Base-by-base conservation (phyloP, 2,329 filamentous ascomycete species). In the Fonsecaea multimorphosa region DNA sequence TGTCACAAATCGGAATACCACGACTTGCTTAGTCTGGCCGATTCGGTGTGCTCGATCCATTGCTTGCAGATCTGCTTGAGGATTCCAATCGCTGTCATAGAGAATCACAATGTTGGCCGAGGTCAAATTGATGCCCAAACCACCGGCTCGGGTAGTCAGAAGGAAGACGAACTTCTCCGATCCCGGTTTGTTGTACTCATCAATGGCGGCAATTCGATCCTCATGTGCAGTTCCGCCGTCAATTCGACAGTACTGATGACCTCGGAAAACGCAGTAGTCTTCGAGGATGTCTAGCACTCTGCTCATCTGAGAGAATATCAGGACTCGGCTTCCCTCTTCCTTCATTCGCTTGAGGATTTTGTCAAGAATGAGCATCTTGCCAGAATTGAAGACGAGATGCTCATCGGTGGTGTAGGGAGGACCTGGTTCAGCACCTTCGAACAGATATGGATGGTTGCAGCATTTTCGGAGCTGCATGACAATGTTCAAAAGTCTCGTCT, bases 271-370 rank as follows among this genome's bases (percentile, higher is more conserved):
- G 70, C 94, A 98, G 79, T 99, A 99, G 77, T 99, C 95, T 76
- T 99, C 95, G 16, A 99, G 85, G 60, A 99, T 99, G 75, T 99
- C 95, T 49, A 99, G 83, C 44, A 97, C 85, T 85, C 95, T 92
- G 74, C 93, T 97, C 95, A 99, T 99, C 76, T 99, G 95, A 0
- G 95, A 99, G 81, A 99, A 99, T 73, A 99, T 98, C 63, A 99
- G 86, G n/a, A 99, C 93, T 70, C 95, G 87, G 75, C 93, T 98
- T 49, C 93, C 95, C 76, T 97, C 90, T 54, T 86, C 87, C 78
- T 93, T 85, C 81, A 99, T 87, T 54, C 93, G 88, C 73, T 86
- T 89, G 56, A 99, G 83, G 11, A 99, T 86, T 80, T 92, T 96
- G 82, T 99, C 95, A 19, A 99, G 85, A 76, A 99, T 93, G 34